Base-by-base conservation (phyloP, 2,329 filamentous ascomycete species). In the Aspergillus sclerotialis region DNA sequence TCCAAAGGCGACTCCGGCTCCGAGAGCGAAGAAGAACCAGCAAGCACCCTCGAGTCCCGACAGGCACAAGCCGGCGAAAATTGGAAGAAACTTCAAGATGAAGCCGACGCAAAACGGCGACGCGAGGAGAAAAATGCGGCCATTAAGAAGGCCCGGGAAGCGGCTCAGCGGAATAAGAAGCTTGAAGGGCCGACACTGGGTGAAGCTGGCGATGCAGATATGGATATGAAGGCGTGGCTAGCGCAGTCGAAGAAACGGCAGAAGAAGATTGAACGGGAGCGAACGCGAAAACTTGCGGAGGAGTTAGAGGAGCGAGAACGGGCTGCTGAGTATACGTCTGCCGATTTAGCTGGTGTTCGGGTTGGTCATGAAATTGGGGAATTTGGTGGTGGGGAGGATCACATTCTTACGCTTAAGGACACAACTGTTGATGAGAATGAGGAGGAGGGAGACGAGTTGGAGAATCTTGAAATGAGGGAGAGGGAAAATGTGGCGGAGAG, bases 331-430 rank as follows among this genome's bases (percentile, higher is more conserved):
- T 94, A 95, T 59, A 89, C 85, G 1, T 78, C 86, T 4, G 82
- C 83, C 40, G 89, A 96, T 55, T 70, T 96, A 31, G 83, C 87
- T 1, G 92, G 90, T 24, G 80, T 98, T 49, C 92, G 86, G 57
- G 90, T 98, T 33, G 89, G 81, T 4, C 92, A 98, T 58, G 87
- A 94, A 56, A 64, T 89, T 38, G 77, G 76, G 4, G 76, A 84
- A 14, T 90, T 98, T 43, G 79, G 85, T 15, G 86, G 87, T 33
- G 70, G 54, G 2, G 80, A 85, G 39, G 89, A 94, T 39, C 88
- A 96, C 55, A 79, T 98, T 19, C 69, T 98, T 34, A 95, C 90
- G 0, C 73, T 98, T n/a, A 95, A 94, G 55, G 92, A 98, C 62
- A 77, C 84, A 1, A 86, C 84, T 1, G 86, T 98, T 35, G 77